These are phyloP conservation scores for Cucumis sativus DNA, from an alignment of 306 rosid genomes.

Conservation along the genomic window Cucumber_9930_V3 NC_026660.2:16481501-16482000, in stretches of 20 bases:
- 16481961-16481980: constrained; percentile 32
- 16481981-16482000: background rate
- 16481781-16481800: background rate
- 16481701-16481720: background rate
- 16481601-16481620: background rate
- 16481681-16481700: background rate
- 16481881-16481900: constrained; percentile 72
- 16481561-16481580: no score
- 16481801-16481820: background rate
- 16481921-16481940: constrained; percentile 94
- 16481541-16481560: no score
- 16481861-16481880: constrained; percentile 55
- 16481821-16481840: background rate
- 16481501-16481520: no score
- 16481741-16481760: background rate
- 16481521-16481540: no score
- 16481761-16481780: no score
- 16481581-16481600: background rate
- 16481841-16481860: constrained; percentile 7
- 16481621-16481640: background rate
- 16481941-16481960: constrained; percentile 63
- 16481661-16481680: background rate
- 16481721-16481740: background rate
- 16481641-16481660: background rate
- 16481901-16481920: constrained; percentile 76